A percentile compares a stretch with the other conserved stretches of the same genome.
These are phyloP conservation scores for Lachancea sp. DNA, from an alignment of 805 yeast genomes.

Conservation along the genomic window DNA sequence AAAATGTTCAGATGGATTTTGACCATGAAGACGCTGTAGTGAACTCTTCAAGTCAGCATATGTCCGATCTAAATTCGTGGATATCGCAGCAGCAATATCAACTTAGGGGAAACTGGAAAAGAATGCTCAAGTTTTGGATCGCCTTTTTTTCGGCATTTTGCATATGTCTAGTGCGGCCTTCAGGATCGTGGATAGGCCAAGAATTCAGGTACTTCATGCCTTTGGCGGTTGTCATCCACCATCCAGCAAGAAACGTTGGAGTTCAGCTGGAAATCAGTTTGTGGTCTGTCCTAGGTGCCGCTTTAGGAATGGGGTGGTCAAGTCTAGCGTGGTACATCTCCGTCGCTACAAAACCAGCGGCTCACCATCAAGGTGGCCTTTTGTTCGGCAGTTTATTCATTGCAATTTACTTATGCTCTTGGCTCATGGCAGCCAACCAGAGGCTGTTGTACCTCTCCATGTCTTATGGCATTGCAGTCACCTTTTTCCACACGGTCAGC, in stretches of 20 bases:
- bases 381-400: constrained; percentile 37
- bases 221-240: constrained; percentile 39
- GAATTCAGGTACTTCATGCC: constrained; percentile 37
- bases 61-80: background rate
- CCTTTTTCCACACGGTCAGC: constrained; percentile 32
- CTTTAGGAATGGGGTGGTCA: constrained; percentile 41
- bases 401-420: constrained; percentile 34
- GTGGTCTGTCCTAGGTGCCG: constrained; percentile 36
- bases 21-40: background rate
- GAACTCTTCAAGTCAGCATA: background rate
- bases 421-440: constrained; percentile 38
- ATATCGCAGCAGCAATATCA: background rate
- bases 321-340: constrained; percentile 39
- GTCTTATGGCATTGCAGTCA: constrained; percentile 34
- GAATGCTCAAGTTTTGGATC: constrained; percentile 31
- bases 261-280: constrained; percentile 42
- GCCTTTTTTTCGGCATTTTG: constrained; percentile 38
- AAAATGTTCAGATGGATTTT: constrained; percentile 11
- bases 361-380: constrained; percentile 42
- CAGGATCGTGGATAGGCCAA: constrained; percentile 40
- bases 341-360: constrained; percentile 35
- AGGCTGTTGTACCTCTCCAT: constrained; percentile 36
- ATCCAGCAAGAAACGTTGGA: constrained; percentile 43
- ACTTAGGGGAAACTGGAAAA: constrained; percentile 13
- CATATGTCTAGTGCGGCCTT: constrained; percentile 34